phyloP scores from a whole-genome alignment of 73 alveolate species.

The Paramecium sexaurelia region DNA sequence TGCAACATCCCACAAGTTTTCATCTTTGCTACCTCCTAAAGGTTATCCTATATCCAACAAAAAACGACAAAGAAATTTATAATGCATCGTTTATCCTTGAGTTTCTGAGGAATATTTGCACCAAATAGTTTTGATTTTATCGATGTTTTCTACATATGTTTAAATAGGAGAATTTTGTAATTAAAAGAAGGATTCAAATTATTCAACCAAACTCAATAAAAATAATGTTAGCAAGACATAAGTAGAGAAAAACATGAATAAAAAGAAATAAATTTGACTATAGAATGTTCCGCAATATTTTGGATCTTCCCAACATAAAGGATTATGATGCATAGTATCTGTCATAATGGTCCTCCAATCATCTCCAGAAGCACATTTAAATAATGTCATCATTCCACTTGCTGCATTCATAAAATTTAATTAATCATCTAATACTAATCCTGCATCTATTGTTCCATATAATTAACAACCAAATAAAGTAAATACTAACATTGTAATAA shows the following conservation, averaged over 20 bases:
- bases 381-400: conserved; percentile 12
- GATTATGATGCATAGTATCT: conserved; percentile 31
- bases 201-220: conserved; percentile 10
- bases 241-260: neutral
- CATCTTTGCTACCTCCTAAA: neutral
- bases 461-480: conserved; percentile 16
- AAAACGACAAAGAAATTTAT: neutral
- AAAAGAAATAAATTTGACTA: neutral
- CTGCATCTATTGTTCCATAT: conserved; percentile 42
- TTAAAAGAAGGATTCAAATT: conserved; percentile 34
- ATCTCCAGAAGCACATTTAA: conserved; percentile 39
- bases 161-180: neutral
- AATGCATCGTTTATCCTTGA: conserved; percentile 33
- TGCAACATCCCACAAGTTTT: conserved; percentile 46
- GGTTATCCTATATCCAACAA: conserved; percentile 44
- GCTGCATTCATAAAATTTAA: neutral
- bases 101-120: conserved; percentile 38
- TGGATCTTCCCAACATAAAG: conserved; percentile 14
- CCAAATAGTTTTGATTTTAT: conserved; percentile 42
- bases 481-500: neutral
- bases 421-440: conserved; percentile 25
- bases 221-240: conserved; percentile 4
- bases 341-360: conserved; percentile 54
- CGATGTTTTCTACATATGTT: conserved; percentile 26
- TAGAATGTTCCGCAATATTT: conserved; percentile 41